These are phyloP conservation scores for Phlebiopsis gigantea DNA, from an alignment of 768 basidiomycete genomes.

Conservation along the genomic window DNA sequence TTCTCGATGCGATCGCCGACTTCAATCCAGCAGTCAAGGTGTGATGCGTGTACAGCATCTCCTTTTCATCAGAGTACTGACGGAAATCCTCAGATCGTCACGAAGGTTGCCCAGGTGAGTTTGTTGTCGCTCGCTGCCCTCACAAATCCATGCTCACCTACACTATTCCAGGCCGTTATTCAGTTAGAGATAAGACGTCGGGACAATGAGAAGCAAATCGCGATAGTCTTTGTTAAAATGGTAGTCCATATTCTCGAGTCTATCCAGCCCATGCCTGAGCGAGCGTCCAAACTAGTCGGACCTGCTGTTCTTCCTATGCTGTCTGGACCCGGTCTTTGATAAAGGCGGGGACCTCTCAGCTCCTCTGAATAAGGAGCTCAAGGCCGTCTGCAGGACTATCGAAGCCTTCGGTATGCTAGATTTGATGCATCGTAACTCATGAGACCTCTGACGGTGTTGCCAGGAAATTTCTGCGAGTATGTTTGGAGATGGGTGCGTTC, in stretches of 20 bases:
- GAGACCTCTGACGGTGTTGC: not conserved
- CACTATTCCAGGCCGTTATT: conserved; percentile 14
- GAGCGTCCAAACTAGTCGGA: conserved; percentile 2
- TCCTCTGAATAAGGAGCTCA: not conserved
- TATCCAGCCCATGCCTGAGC: not conserved
- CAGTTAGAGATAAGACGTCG: conserved; percentile 16
- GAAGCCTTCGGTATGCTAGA: conserved; percentile 1
- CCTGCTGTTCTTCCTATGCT: conserved; percentile 16
- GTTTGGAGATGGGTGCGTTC: not conserved
- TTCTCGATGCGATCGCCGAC: conserved; percentile 17
- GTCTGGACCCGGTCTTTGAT: conserved; percentile 16
- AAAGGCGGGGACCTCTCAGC: conserved; percentile 5
- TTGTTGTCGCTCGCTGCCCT: not conserved
- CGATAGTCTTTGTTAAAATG: conserved; percentile 21
- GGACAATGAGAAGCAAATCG: conserved; percentile 23
- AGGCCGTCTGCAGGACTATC: not conserved
- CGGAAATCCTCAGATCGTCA: conserved; percentile 8
- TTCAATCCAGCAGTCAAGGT: conserved; percentile 11
- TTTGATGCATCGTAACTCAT: not conserved
- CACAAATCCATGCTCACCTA: not conserved
- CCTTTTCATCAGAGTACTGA: not conserved
- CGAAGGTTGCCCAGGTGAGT: not conserved
- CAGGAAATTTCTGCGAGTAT: conserved; percentile 23
- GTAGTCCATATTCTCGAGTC: conserved; percentile 1
- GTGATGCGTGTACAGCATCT: not conserved